Conservation (phyloP, 1,284 basidiomycete genomes). For the Malassezia yamatoensis region DNA sequence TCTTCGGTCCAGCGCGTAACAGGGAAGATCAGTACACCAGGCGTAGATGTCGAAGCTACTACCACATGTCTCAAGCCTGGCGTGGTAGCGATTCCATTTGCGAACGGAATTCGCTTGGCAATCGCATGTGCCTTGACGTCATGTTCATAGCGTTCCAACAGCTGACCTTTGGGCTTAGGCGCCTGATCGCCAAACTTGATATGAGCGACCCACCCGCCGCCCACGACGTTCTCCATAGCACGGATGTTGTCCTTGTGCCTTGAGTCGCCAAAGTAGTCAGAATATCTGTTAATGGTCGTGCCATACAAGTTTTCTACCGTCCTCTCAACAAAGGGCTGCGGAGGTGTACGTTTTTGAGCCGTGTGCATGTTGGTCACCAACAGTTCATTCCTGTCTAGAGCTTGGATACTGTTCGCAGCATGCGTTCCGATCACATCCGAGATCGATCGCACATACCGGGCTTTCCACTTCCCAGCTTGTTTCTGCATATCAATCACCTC, state of each 20-base stretch:
- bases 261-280: neutral
- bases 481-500: slow-evolving; percentile 17
- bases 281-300: neutral
- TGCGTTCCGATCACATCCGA: slow-evolving; percentile 13
- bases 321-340: neutral
- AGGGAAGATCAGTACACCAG: slow-evolving; percentile 10
- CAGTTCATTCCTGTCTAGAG: slow-evolving; percentile 58
- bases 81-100: slow-evolving; percentile 12
- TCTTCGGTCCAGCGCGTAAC: neutral
- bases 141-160: neutral
- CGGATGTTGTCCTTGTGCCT: neutral
- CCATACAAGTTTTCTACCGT: slow-evolving; percentile 1
- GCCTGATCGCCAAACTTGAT: slow-evolving; percentile 1
- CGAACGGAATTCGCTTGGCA: neutral
- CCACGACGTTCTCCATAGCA: slow-evolving; percentile 1
- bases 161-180: neutral
- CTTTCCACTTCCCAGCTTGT: slow-evolving; percentile 3
- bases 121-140: neutral
- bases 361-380: slow-evolving; percentile 63
- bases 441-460: slow-evolving; percentile 14
- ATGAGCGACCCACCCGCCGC: slow-evolving; percentile 10
- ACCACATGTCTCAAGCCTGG: slow-evolving; percentile 1
- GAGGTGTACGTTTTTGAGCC: slow-evolving; percentile 53
- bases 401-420: slow-evolving; percentile 56
- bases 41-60: neutral